Percentiles rank a stretch among this genome's conserved stretches.
Evolutionary conservation across 306 rosid genomes (phyloP).

Genomic region (Corylus avellana): DNA sequence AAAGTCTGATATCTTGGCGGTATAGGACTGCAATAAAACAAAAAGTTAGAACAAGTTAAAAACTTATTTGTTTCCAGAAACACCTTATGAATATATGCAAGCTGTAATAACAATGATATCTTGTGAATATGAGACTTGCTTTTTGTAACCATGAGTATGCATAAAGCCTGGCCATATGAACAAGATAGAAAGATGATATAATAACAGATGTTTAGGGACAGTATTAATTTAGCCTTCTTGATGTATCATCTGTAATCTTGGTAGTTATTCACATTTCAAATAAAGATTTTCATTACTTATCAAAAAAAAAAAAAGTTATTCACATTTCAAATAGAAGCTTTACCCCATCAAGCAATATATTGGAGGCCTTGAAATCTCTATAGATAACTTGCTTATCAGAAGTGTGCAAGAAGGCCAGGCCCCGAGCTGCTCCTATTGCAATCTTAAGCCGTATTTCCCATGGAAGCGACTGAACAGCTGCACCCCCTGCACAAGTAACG

Average conservation of each 20-base stretch:
- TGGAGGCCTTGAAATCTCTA: constrained; percentile 95
- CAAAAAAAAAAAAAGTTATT: background rate
- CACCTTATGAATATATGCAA: constrained; percentile 4
- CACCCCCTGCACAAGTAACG: constrained; percentile 63
- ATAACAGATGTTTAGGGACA: background rate
- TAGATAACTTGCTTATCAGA: constrained; percentile 85
- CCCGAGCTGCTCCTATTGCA: constrained; percentile 94
- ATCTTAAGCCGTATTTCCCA: constrained; percentile 90
- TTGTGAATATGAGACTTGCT: background rate
- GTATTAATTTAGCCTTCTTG: background rate
- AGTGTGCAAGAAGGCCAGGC: constrained; percentile 84
- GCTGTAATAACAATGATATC: background rate
- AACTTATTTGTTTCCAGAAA: background rate
- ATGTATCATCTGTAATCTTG: background rate
- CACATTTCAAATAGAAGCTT: constrained; percentile 14
- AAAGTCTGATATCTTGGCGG: constrained; percentile 91
- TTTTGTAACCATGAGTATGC: background rate
- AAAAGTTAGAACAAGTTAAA: constrained; percentile 20
- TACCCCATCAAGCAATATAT: constrained; percentile 91
- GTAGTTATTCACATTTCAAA: background rate
- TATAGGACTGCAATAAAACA: constrained; percentile 57
- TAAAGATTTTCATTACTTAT: background rate
- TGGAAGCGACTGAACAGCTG: constrained; percentile 74
- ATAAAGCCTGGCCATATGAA: background rate
- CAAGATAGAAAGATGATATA: background rate